Percentiles rank a stretch among this genome's conserved stretches.
Conservation (phyloP, 441 rosid species). For the Brassica balearica region DNA sequence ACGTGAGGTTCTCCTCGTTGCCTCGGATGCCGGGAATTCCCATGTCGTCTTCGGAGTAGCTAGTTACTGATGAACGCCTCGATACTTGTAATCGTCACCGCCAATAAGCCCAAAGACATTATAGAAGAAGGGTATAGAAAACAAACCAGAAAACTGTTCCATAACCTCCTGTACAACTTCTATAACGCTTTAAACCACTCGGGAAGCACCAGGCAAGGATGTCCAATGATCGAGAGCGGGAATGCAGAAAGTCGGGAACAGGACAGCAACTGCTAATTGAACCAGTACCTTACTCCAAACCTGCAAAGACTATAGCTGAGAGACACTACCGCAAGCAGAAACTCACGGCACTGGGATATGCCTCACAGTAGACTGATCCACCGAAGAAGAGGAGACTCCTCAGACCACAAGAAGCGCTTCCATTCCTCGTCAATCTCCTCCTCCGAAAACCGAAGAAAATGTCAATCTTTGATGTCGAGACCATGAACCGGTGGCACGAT, state of each 20-base stretch:
- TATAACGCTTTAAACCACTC: background rate
- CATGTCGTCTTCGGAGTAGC: background rate
- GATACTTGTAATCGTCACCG: background rate
- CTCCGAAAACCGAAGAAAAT: background rate
- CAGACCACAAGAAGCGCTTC: background rate
- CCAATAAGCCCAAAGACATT: background rate
- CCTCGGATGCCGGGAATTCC: background rate
- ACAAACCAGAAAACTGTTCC: background rate
- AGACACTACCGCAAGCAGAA: background rate
- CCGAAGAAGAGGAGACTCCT: background rate
- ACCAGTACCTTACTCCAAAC: background rate
- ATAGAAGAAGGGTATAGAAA: background rate
- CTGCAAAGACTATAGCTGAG: background rate
- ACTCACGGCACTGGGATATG: background rate
- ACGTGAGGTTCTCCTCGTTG: background rate
- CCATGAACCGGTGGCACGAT: background rate
- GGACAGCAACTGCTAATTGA: background rate
- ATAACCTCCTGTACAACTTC: background rate
- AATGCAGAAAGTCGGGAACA: background rate
- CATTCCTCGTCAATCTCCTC: background rate
- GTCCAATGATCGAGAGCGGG: too few relatives aligned
- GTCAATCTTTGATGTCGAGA: background rate
- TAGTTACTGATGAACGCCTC: background rate
- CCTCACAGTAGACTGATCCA: background rate
- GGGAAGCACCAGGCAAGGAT: background rate